Conservation (phyloP, 2,329 filamentous ascomycete species). For the Cladosporium colombiae region DNA sequence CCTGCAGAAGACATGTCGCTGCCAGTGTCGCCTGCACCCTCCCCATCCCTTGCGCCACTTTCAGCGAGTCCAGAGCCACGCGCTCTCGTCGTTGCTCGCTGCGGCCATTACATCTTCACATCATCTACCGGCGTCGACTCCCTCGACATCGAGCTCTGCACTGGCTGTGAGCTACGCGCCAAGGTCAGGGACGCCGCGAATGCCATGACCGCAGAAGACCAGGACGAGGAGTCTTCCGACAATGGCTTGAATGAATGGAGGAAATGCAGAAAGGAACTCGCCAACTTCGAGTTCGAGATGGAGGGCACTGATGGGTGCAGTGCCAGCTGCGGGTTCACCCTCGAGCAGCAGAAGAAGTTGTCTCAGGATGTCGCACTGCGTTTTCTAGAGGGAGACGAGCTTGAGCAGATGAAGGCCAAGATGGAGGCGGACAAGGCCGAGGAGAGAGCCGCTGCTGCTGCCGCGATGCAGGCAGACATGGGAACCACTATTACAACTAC, state of each 20-base stretch:
- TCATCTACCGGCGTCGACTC: neutral
- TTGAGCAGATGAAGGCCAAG: neutral
- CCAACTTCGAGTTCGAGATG: neutral
- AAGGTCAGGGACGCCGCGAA: neutral
- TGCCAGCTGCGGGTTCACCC: neutral
- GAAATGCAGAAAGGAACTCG: neutral
- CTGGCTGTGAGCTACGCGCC: neutral
- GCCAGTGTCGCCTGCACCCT: neutral
- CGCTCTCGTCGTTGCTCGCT: neutral
- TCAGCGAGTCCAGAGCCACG: neutral
- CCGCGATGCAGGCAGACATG: neutral
- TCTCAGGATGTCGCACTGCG: neutral
- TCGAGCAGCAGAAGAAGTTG: neutral
- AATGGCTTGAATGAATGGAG: neutral
- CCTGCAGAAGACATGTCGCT: neutral
- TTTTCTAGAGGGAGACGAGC: neutral
- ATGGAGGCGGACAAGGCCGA: neutral
- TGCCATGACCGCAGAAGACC: neutral
- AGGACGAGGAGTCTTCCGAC: neutral
- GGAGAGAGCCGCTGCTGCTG: neutral
- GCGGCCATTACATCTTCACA: neutral
- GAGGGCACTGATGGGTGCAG: neutral
- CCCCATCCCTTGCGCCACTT: neutral
- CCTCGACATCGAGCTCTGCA: neutral
- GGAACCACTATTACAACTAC: neutral